Percentiles rank a stretch among this genome's conserved stretches.
Conservation (phyloP, 2,329 filamentous ascomycete genomes). For the Phaeosphaeria sp. region DNA sequence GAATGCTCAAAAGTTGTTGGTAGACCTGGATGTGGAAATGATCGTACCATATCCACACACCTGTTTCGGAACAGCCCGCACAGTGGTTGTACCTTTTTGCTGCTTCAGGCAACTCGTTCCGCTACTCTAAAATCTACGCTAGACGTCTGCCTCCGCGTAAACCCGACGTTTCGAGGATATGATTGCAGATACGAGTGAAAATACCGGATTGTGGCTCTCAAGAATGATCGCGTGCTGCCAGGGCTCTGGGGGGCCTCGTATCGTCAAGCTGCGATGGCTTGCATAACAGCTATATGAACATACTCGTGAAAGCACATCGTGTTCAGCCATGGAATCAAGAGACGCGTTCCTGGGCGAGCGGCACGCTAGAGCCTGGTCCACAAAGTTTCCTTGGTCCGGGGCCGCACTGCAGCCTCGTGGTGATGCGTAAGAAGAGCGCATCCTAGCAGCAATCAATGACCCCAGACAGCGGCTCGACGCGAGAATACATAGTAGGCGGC, state of each 20-base stretch:
- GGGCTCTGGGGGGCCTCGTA: neutral
- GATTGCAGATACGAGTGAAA: neutral
- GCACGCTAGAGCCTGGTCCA: conserved; percentile 23
- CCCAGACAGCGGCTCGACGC: conserved; percentile 18
- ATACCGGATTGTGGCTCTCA: neutral
- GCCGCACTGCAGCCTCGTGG: conserved; percentile 24
- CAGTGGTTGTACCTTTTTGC: conserved; percentile 1
- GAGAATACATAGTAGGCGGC: conserved; percentile 19
- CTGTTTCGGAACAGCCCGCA: neutral
- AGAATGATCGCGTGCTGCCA: neutral
- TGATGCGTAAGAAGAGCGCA: conserved; percentile 13
- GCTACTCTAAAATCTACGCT: neutral
- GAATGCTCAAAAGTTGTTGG: neutral
- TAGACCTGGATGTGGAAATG: neutral
- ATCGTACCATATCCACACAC: neutral
- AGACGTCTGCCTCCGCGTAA: conserved; percentile 2
- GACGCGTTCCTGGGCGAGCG: conserved; percentile 18
- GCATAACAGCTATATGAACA: neutral
- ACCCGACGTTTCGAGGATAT: conserved; percentile 4
- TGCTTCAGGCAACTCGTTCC: conserved; percentile 5
- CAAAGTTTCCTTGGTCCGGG: conserved; percentile 24
- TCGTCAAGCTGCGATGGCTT: neutral
- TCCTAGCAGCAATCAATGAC: conserved; percentile 15
- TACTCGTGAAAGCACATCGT: neutral
- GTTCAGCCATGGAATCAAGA: neutral